These are phyloP conservation scores for Ganoderma resinaceum DNA, from an alignment of 1,284 basidiomycete genomes.

Conservation along the genomic window DNA sequence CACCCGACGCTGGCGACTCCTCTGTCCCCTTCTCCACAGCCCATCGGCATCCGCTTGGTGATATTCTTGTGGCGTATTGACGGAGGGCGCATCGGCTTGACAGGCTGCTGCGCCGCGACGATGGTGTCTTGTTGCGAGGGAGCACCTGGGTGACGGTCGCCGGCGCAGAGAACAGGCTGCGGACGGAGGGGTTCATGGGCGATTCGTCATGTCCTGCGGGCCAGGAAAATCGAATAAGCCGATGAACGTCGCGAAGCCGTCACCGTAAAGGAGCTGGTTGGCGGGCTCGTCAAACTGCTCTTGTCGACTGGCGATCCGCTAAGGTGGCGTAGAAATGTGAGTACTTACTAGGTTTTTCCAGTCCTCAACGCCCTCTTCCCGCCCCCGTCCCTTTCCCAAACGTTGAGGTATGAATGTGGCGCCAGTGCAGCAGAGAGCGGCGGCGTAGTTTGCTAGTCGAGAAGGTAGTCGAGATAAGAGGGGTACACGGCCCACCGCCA, in stretches of 20 bases:
- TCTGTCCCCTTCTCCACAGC: conserved; percentile 62
- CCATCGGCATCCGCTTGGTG: conserved; percentile 66
- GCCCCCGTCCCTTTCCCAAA: too few relatives aligned
- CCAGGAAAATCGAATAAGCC: conserved; percentile 97
- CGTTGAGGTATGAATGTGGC: too few relatives aligned
- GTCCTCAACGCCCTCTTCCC: too few relatives aligned
- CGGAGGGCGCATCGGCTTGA: conserved; percentile 92
- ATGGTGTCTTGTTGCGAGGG: conserved; percentile 94
- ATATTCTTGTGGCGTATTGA: conserved; percentile 85
- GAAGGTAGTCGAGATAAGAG: too few relatives aligned
- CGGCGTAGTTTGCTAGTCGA: too few relatives aligned
- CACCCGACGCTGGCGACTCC: conserved; percentile 41
- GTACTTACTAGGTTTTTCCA: too few relatives aligned
- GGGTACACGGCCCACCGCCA: too few relatives aligned
- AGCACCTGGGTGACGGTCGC: conserved; percentile 91
- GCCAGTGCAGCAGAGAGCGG: too few relatives aligned
- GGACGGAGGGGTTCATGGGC: conserved; percentile 88
- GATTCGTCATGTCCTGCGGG: conserved; percentile 85
- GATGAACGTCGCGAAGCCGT: conserved; percentile 92
- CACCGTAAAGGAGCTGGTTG: conserved; percentile 92
- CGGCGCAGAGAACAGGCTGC: conserved; percentile 87
- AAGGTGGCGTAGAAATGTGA: too few relatives aligned
- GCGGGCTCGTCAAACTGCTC: conserved; percentile 96
- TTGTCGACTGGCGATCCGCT: too few relatives aligned
- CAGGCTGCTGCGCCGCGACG: conserved; percentile 90